Conservation (phyloP, 768 basidiomycete genomes). For the Lactarius sanguifluus region DNA sequence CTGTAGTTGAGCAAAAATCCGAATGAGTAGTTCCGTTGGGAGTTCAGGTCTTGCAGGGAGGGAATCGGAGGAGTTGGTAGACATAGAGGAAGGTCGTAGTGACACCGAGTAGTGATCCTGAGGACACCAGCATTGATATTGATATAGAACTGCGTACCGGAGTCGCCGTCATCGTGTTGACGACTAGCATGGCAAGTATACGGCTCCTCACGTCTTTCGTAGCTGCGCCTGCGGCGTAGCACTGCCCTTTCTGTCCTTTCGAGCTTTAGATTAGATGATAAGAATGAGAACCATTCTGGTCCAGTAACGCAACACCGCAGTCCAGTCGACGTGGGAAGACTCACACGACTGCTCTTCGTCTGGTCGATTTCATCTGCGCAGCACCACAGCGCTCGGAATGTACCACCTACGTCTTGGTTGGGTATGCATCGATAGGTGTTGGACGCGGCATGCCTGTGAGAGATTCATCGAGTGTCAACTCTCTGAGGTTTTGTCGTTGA, state of each 20-base stretch:
- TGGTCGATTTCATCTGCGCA: background rate
- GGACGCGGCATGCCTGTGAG: conserved; percentile 31
- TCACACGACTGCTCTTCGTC: background rate
- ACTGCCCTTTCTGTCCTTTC: background rate
- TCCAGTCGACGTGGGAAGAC: background rate
- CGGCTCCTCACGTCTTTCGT: background rate
- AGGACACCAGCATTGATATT: background rate
- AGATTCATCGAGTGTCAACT: background rate
- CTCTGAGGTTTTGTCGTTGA: background rate
- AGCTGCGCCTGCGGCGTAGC: background rate
- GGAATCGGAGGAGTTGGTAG: background rate
- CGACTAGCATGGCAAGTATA: background rate
- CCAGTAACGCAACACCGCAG: background rate
- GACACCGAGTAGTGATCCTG: background rate
- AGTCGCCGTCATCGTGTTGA: background rate
- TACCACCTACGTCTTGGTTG: conserved; percentile 49
- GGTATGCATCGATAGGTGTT: conserved; percentile 56
- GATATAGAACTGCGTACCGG: background rate
- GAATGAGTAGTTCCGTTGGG: conserved; percentile 2
- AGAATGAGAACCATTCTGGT: background rate
- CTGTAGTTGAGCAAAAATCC: background rate
- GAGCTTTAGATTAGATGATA: background rate
- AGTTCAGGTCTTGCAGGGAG: background rate
- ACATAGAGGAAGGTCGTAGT: background rate
- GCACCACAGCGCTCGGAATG: no score